Evolutionary conservation across 441 rosid species (phyloP), one percentile per base, ranked within the genome.

Genomic region (Aleurites moluccanus): DNA sequence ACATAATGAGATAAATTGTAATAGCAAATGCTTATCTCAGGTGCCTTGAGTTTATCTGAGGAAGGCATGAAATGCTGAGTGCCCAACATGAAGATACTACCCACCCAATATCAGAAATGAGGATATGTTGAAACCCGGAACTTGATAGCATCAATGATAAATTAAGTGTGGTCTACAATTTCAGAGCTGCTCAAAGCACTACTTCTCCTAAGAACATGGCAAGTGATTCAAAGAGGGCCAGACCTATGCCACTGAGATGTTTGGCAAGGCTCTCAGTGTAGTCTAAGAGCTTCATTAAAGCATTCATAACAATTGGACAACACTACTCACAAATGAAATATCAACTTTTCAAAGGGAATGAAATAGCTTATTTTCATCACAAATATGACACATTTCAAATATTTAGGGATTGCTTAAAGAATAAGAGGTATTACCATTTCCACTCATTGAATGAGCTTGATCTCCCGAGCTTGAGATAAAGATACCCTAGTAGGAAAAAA

Each of bases 381-480:
- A 53, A 60, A 10, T 28, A 50, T 28, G 45, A 78, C 6, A 40
- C 16, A 38, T 38, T 71, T 50, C 42, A 60, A 52, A 16, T 47
- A 67, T 0, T 9, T 56, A 35, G 9, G 18, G 56, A 4, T 44
- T 40, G 66, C 56, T 47, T 35, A 53, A 69, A 73, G 21, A 50
- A 61, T 15, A 61, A 63, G 50, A 64, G 73, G 67, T 50, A 74
- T 81, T 82, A 94, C 99, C 98, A 87, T 92, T 92, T 88, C 98
- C 98, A 73, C 91, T 80, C 77, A 87, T 81, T 1, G 98, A 84
- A 88, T 96, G 96, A 69, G 92, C 77, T 83, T 90, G 99, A 70
- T 96, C 99, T 74, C 98, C 98, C 14, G 99, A 87, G 85, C 96
- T 92, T 85, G 99, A 96, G 78, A 96, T 89, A 78, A 94, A 94